Base-by-base conservation (phyloP, 1,139 yeast genomes). In the Lodderomyces pseudojiufengensis region DNA sequence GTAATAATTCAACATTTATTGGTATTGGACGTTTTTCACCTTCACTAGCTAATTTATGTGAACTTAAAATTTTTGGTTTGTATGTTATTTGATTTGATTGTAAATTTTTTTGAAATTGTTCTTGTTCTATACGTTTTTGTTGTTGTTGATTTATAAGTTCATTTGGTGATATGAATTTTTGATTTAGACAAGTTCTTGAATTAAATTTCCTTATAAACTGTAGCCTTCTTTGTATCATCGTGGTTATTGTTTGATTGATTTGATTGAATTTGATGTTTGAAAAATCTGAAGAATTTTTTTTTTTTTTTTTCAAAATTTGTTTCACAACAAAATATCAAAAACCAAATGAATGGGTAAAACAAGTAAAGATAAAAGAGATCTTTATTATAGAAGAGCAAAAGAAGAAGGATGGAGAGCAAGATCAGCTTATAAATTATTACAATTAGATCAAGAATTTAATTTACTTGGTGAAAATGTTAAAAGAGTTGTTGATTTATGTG, bases 401-500 rank as follows among this genome's bases (percentile, higher is more conserved):
- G 98, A 92, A 56, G 95, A 88, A 57, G 98, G 98, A 8, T 92
- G 94, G 85, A 71, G 98, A 48, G 98, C 98, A 2, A 70, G 98
- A 31, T 87, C 97, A 0, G 98, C 98, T 0, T 92, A 86, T 65
- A 92, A 92, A 55, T 73, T 92, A 12, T 70, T 92, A 8, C 98
- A 92, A 56, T 64, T 92, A 30, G 84, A 92, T 53, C 95, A 90
- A 40, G 90, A 90, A 57, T 92, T 92, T 56, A 81, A 83, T 46
- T 70, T 92, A 9, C 84, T 92, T 50, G 71, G 79, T 36, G 26
- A 26, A 21, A 32, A 35, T 25, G 77, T 87, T 26, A 70, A 70
- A 31, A 67, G 96, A 48, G 98, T 92, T 5, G 98, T 92, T 8
- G 98, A 92, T 61, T 70, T 92, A 28, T 92, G 98, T 70, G 98